Evolutionary conservation across 495 filamentous ascomycete genomes (phyloP).

Genomic region (Evansstolkia leycettana): DNA sequence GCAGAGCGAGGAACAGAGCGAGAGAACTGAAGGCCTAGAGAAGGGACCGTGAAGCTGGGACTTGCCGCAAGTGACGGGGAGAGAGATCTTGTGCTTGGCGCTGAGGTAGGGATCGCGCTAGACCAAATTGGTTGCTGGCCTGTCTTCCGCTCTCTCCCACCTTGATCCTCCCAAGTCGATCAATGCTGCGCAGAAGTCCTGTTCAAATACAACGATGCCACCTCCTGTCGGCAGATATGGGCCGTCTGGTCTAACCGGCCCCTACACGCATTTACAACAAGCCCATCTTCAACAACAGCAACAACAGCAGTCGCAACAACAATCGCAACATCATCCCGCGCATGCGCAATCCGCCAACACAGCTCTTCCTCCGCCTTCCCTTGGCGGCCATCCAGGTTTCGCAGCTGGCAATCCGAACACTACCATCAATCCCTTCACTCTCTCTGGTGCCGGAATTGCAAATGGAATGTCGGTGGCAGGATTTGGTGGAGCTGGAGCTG

Average conservation of each 20-base stretch:
- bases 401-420: constrained; percentile 46
- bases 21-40: background rate
- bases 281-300: constrained; percentile 25
- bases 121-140: constrained; percentile 13
- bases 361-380: constrained; percentile 47
- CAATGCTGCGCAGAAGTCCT: constrained; percentile 3
- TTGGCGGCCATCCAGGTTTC: constrained; percentile 47
- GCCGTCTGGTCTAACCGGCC: constrained; percentile 36
- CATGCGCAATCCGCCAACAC: constrained; percentile 41
- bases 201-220: constrained; percentile 26
- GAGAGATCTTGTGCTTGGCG: constrained; percentile 8
- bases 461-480: constrained; percentile 44
- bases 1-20: background rate
- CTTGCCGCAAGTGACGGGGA: constrained; percentile 3
- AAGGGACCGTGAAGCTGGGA: background rate
- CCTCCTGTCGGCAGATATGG: constrained; percentile 40
- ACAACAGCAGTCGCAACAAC: constrained; percentile 27
- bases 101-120: constrained; percentile 10
- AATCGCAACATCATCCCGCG: constrained; percentile 36
- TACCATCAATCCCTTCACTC: constrained; percentile 55
- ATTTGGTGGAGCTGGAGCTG: constrained; percentile 41
- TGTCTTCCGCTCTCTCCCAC: too few species aligned
- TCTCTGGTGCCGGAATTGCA: constrained; percentile 37
- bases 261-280: constrained; percentile 40
- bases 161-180: too few species aligned